A percentile compares a stretch with the other conserved stretches of the same genome.
Evolutionary conservation across 2,329 filamentous ascomycete genomes (phyloP).

Genomic region (Arthrobotrys sphaeroides): DNA sequence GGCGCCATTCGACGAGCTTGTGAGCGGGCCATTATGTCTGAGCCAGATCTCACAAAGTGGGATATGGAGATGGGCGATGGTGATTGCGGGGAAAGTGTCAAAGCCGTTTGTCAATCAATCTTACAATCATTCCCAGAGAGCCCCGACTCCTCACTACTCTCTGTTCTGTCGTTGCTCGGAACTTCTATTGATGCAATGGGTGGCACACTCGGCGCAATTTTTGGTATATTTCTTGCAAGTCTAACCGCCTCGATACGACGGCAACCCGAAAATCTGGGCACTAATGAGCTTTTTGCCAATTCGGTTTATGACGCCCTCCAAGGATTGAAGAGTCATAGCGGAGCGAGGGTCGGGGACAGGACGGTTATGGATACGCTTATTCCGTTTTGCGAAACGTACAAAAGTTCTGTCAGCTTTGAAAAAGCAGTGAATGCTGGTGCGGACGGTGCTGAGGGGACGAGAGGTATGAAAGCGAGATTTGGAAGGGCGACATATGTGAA

Average conservation of each 20-base stretch:
- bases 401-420: constrained; percentile 69
- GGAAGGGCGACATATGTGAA: constrained; percentile 81
- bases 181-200: constrained; percentile 69
- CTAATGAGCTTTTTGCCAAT: constrained; percentile 51
- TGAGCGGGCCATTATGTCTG: constrained; percentile 69
- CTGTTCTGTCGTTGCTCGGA: constrained; percentile 62
- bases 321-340: constrained; percentile 82
- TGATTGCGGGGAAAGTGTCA: constrained; percentile 86
- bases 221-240: constrained; percentile 88
- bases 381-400: constrained; percentile 82
- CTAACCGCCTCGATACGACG: constrained; percentile 70
- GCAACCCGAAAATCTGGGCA: constrained; percentile 36
- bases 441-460: constrained; percentile 81
- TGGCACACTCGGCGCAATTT: constrained; percentile 70
- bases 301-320: constrained; percentile 70
- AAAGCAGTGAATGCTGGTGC: constrained; percentile 79
- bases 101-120: constrained; percentile 81
- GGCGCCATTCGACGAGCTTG: constrained; percentile 68
- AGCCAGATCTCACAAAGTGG: constrained; percentile 73
- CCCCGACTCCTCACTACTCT: constrained; percentile 64
- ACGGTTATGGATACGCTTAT: constrained; percentile 89
- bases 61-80: constrained; percentile 89
- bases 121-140: constrained; percentile 55
- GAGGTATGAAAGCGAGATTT: constrained; percentile 89
- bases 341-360: constrained; percentile 85